Evolutionary conservation across 495 filamentous ascomycete genomes (phyloP).

Genomic region (Xylaria telfairii): DNA sequence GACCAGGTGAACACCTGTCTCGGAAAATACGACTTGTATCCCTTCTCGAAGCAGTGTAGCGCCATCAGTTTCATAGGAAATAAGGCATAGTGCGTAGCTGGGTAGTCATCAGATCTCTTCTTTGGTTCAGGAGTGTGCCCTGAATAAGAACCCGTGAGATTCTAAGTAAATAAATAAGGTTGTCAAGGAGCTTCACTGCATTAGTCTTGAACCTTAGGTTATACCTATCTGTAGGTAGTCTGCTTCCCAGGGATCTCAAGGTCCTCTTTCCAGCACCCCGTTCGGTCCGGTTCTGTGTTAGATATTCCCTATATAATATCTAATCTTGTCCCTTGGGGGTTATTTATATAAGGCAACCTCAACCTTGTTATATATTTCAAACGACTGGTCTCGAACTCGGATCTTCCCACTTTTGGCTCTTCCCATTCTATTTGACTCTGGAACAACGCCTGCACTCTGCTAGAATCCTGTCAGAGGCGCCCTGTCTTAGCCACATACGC

Average conservation of each 20-base stretch:
- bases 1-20: conserved; percentile 17
- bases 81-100: neutral
- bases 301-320: neutral
- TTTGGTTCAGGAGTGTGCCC: neutral
- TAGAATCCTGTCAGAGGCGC: conserved; percentile 2
- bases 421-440: neutral
- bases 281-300: conserved; percentile 3
- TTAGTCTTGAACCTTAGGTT: conserved; percentile 2
- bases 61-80: neutral
- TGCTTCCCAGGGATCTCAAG: neutral
- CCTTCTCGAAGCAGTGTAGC: neutral
- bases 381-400: conserved; percentile 3
- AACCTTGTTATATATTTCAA: conserved; percentile 12
- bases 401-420: conserved; percentile 7
- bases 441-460: neutral
- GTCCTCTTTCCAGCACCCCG: conserved; percentile 2
- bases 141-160: conserved; percentile 18
- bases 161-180: conserved; percentile 17
- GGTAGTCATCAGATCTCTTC: neutral
- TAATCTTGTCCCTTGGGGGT: conserved; percentile 16
- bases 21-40: conserved; percentile 11
- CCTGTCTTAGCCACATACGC: conserved; percentile 10
- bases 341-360: neutral
- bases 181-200: neutral
- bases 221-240: neutral